Conservation (phyloP, 1,284 basidiomycete species). For the Gymnopus androsaceus region DNA sequence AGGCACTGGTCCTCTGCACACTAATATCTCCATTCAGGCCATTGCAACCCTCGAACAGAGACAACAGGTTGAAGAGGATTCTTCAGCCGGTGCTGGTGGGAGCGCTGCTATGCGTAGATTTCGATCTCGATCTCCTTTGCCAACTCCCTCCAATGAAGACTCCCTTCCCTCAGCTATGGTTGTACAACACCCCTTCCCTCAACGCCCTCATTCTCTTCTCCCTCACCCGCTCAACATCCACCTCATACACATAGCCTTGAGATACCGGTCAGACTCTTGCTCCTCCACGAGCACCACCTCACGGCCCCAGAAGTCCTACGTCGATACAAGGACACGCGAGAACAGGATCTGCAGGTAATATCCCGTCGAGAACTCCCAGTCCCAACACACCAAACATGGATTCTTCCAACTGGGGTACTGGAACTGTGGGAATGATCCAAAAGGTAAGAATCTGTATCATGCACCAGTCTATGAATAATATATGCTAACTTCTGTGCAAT, state of each 20-base stretch:
- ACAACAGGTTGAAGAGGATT: background rate
- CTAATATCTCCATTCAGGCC: constrained; percentile 26
- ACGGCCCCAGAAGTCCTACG: constrained; percentile 67
- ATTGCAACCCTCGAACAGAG: constrained; percentile 27
- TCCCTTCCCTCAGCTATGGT: constrained; percentile 7
- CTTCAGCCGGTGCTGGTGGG: background rate
- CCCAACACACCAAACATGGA: constrained; percentile 28
- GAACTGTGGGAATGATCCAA: constrained; percentile 7
- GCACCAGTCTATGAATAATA: too few relatives aligned
- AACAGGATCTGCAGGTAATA: background rate
- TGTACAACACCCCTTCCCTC: constrained; percentile 3
- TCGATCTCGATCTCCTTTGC: constrained; percentile 4
- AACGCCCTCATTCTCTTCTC: background rate
- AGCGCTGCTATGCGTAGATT: background rate
- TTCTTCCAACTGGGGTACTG: constrained; percentile 12
- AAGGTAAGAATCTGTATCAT: too few relatives aligned
- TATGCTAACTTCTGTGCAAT: too few relatives aligned
- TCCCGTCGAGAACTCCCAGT: constrained; percentile 44
- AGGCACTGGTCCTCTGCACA: background rate
- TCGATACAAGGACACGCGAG: constrained; percentile 30
- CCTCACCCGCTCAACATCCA: background rate
- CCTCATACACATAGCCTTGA: background rate
- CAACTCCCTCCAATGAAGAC: background rate
- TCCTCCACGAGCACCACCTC: constrained; percentile 64
- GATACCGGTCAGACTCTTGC: constrained; percentile 28